Evolutionary conservation across 2,329 filamentous ascomycete species (phyloP).

Genomic region (Fusarium burgessii): DNA sequence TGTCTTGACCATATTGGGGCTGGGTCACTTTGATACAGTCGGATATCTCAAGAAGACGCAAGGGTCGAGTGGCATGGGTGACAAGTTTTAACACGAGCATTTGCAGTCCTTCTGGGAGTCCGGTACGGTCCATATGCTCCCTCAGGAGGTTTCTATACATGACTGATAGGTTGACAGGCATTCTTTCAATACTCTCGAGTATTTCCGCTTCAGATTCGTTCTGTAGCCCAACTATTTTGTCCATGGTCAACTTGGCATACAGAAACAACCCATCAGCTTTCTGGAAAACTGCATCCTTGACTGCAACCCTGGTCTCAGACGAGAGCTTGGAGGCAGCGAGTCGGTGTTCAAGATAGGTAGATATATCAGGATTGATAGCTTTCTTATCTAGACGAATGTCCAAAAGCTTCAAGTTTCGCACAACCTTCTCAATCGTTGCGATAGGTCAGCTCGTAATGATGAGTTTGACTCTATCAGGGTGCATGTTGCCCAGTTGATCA

Average conservation of each 20-base stretch:
- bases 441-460: conserved; percentile 59
- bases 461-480: conserved; percentile 53
- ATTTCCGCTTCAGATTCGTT: background rate
- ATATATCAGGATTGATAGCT: conserved; percentile 56
- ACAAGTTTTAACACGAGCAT: conserved; percentile 26
- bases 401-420: background rate
- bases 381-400: conserved; percentile 53
- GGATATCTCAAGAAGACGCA: conserved; percentile 29
- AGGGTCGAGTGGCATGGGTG: conserved; percentile 25
- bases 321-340: conserved; percentile 29
- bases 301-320: conserved; percentile 21
- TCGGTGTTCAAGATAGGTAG: conserved; percentile 49
- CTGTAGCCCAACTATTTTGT: background rate
- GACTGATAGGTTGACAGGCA: conserved; percentile 20
- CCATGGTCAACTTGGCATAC: too few species aligned
- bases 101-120: background rate
- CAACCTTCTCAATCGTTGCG: conserved; percentile 44
- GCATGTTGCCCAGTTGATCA: conserved; percentile 48
- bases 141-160: conserved; percentile 23
- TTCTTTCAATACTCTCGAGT: background rate
- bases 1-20: background rate
- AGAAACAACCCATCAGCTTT: conserved; percentile 28
- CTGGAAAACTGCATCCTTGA: conserved; percentile 5
- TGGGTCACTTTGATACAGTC: conserved; percentile 14
- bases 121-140: conserved; percentile 20